Evolutionary conservation across 176 grass and related monocot genomes (phyloP), one percentile per base, ranked within the genome.

Genomic region (Neostapfia colusana): DNA sequence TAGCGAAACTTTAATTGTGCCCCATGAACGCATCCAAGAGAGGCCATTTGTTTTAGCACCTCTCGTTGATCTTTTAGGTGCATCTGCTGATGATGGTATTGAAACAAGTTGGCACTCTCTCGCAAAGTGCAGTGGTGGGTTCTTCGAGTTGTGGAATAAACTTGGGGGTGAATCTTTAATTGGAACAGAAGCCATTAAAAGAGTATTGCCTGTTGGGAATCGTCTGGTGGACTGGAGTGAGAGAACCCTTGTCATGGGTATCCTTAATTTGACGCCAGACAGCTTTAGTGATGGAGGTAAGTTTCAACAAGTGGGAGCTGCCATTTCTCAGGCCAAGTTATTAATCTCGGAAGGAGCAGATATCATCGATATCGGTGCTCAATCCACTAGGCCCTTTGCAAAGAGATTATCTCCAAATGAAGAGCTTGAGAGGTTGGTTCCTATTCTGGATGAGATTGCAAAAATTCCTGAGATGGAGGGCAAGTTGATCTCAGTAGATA

Each of bases 271-370:
- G 56, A 91, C 94, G 11, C 91, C 91, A 3, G 91, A 97, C 42
- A 97, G 94, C 76, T 93, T 97, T 86, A 91, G 94, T 40, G 91
- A 93, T 37, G 94, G 94, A 38, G 94, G 94, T 16, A 97, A 93
- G 67, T 97, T 91, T 79, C 81, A 75, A 70, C 18, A 63, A 77
- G 63, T 93, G 31, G 75, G 85, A 51, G 62, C 61, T 83, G 90
- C 90, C 18, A 45, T 97, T 75, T 76, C 79, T 50, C 91, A 88
- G 74, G 74, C 79, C 39, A 93, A 68, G 58, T 21, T 87, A 58
- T 82, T 97, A 69, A 88, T 97, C 77, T 89, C 84, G 66, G 24
- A 97, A 72, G 91, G 94, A 10, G 94, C 91, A 43, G 91, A 97
- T 74, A 97, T 97, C 73, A 85, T 97, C 43, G 94, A 97, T 69